Base-by-base conservation (phyloP, 2,329 filamentous ascomycete species). In the Sclerotinia borealis region DNA sequence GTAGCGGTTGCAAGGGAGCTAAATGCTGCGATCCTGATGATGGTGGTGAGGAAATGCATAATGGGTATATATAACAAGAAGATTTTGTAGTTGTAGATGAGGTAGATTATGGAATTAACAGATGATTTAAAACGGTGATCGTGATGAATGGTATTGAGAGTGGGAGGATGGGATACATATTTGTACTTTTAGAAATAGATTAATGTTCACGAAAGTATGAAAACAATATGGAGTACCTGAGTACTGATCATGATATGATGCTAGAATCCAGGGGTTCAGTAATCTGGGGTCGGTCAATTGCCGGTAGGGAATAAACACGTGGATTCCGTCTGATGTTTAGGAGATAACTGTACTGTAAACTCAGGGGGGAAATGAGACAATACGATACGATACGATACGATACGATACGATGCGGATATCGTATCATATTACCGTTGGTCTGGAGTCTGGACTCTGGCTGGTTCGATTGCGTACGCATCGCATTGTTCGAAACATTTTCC, bases 31-130 rank as follows among this genome's bases (percentile, higher is more conserved):
- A 62, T 45, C 37, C 49, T 62, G 29, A 56, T 3, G 50, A 62
- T 6, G 37, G 59, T 52, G 7, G 19, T 31, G 48, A 61, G 29
- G 59, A 61, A 43, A 25, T 13, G 59, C 59, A 61, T 61, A n/a
- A n/a, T n/a, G n/a, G n/a, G n/a, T n/a, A n/a, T n/a, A n/a, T n/a
- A n/a, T n/a, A n/a, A n/a, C n/a, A n/a, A n/a, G n/a, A n/a, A n/a
- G n/a, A n/a, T 3, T n/a, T 61, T 47, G 19, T 34, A 34, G 31
- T 7, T 29, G 7, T 25, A 1, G 31, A 11, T 13, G 49, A 15
- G 13, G 8, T 36, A 9, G n/a, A 17, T 39, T 31, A n/a, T 25
- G 22, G 22, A 17, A 37, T 29, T 37, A 47, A 34, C 11, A 13
- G 29, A 27, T 49, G 34, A 8, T n/a, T 31, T 17, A 11, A 34